Conservation (phyloP, 2,329 filamentous ascomycete genomes). For the Penicillium rolfsii region DNA sequence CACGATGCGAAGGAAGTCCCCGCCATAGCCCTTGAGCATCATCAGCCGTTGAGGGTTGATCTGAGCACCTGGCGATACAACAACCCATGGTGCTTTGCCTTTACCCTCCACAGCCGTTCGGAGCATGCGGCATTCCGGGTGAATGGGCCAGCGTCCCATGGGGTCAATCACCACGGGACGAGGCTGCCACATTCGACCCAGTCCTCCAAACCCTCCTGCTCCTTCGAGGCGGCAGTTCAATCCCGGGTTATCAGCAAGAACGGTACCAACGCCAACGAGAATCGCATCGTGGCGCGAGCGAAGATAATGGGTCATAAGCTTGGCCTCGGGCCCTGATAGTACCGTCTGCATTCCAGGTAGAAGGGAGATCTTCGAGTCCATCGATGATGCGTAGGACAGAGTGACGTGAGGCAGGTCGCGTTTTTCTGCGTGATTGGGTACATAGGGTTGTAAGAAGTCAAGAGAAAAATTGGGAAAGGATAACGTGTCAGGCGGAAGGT, state of each 20-base stretch:
- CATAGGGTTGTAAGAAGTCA: conserved; percentile 55
- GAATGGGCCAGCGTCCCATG: conserved; percentile 70
- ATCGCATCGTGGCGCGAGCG: conserved; percentile 83
- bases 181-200: conserved; percentile 65
- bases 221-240: conserved; percentile 77
- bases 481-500: conserved; percentile 45
- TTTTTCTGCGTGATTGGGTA: conserved; percentile 46
- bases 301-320: conserved; percentile 91
- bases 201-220: conserved; percentile 59
- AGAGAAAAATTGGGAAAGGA: conserved; percentile 51
- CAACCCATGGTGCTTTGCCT: conserved; percentile 74
- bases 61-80: conserved; percentile 57
- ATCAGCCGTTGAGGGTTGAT: conserved; percentile 52
- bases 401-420: conserved; percentile 64
- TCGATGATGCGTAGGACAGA: conserved; percentile 86
- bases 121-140: conserved; percentile 65
- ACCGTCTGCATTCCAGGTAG: conserved; percentile 78
- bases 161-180: conserved; percentile 84
- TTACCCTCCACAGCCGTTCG: conserved; percentile 64
- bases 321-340: conserved; percentile 80
- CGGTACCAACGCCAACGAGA: conserved; percentile 81
- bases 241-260: conserved; percentile 79
- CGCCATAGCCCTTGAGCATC: conserved; percentile 51
- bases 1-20: conserved; percentile 49
- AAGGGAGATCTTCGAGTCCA: conserved; percentile 79